A percentile compares a stretch with the other conserved stretches of the same genome.
Conservation (phyloP, 495 filamentous ascomycete genomes). For the Penicillium verhagenii region DNA sequence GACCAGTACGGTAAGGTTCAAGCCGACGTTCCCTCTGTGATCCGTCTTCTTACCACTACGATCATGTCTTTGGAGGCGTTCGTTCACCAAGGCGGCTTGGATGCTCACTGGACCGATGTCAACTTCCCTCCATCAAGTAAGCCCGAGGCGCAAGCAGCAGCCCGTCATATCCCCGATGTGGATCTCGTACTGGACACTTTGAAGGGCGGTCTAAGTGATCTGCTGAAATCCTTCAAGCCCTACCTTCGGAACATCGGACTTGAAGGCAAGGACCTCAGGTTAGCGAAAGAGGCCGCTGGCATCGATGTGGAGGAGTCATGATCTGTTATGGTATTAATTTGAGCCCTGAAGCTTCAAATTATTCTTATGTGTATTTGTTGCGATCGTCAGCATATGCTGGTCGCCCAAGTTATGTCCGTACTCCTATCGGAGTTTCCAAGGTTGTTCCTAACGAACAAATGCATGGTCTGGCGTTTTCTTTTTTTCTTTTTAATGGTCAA, state of each 20-base stretch:
- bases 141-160: constrained; percentile 38
- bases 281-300: constrained; percentile 64
- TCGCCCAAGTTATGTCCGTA: constrained; percentile 12
- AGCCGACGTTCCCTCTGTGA: constrained; percentile 66
- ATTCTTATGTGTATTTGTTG: constrained; percentile 12
- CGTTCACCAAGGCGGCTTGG: constrained; percentile 47
- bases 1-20: constrained; percentile 88
- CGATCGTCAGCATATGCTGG: not conserved
- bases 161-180: constrained; percentile 54
- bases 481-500: not conserved
- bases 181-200: constrained; percentile 60
- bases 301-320: constrained; percentile 25
- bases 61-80: constrained; percentile 71
- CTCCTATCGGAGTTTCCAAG: constrained; percentile 10
- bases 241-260: constrained; percentile 67
- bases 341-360: constrained; percentile 3
- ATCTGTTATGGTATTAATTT: constrained; percentile 11
- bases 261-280: constrained; percentile 61
- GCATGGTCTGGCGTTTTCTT: constrained; percentile 31
- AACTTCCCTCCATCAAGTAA: constrained; percentile 45
- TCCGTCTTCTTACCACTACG: constrained; percentile 66
- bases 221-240: constrained; percentile 67
- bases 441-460: constrained; percentile 24
- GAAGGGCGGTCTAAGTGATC: constrained; percentile 55
- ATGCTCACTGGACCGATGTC: constrained; percentile 82